Conservation (phyloP, 306 rosid genomes). For the Cucurbita argyrosperma region DNA sequence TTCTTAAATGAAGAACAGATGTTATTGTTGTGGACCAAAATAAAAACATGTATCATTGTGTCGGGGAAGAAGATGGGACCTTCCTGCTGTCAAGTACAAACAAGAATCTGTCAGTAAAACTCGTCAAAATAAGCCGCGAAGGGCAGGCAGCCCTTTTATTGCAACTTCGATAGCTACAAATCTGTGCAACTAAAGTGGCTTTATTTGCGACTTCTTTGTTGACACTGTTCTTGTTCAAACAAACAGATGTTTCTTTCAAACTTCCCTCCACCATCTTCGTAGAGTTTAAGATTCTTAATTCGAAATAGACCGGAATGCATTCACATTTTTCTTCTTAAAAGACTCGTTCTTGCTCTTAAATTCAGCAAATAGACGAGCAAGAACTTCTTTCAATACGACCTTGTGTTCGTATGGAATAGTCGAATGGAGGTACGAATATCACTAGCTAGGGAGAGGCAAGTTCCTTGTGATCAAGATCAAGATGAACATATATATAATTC, state of each 20-base stretch:
- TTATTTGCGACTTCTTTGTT: background rate
- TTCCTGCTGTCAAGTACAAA: constrained; percentile 11
- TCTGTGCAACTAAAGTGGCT: background rate
- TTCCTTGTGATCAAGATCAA: background rate
- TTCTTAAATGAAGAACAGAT: background rate
- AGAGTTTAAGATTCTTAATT: no score
- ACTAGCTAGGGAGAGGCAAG: background rate
- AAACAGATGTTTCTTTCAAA: background rate
- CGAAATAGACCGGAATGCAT: background rate
- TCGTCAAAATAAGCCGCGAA: background rate
- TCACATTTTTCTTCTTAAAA: background rate
- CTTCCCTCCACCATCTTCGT: background rate
- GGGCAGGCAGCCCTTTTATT: background rate
- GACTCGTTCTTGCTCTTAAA: background rate
- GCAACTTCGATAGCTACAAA: background rate
- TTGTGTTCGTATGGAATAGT: background rate
- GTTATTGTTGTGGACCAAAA: background rate
- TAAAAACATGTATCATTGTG: background rate
- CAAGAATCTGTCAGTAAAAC: background rate
- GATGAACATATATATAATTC: no score
- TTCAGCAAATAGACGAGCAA: background rate
- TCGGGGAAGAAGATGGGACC: constrained; percentile 9
- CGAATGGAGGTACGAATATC: background rate
- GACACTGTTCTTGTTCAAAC: background rate
- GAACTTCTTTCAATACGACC: background rate